Evolutionary conservation across 2,329 filamentous ascomycete genomes (phyloP), one percentile per base, ranked within the genome.

Genomic region (Monilinia fructigena): DNA sequence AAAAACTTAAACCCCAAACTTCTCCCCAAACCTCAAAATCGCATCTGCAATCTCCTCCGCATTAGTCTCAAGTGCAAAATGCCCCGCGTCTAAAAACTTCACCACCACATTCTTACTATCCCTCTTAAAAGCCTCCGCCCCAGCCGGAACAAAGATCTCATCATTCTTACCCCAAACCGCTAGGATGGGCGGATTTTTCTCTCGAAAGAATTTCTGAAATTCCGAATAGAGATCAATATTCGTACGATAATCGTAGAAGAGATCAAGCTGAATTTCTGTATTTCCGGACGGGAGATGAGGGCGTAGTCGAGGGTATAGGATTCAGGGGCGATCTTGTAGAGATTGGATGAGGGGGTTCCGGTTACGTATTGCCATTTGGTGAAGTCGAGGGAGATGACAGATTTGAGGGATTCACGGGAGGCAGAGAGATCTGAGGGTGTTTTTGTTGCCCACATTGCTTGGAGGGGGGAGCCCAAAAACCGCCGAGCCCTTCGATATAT

Each of bases 101-200:
- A 86, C 72, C 72, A 84, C 80, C 5, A 82, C 78, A 31, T 79
- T 75, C 11, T 78, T 75, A 18, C 83, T 74, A 76, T 88, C 84
- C 28, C 72, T 76, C 71, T 79, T 80, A 70, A 72, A 87, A 0
- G 83, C 84, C 75, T 85, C 80, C 0, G 85, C 85, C 0, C 85
- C 85, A 0, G 79, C 69, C 0, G 79, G 70, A 0, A 83, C 72
- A 70, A 85, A 85, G 42, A 84, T 81, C 3, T 73, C 70, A 76
- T 88, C 85, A 66, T 83, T 80, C 75, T 82, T 82, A 0, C 86
- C 85, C 86, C 86, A 88, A 4, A 82, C 78, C 1, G 84, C 83
- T 68, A 88, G 72, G 4, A 87, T 72, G 0, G 85, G 85, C 0
- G 86, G 80, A 58, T 81, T 75, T 0, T 77, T 81, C 10, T 78